Base-by-base conservation (phyloP, 352 stramenopile species). In the Peronospora belbahrii region DNA sequence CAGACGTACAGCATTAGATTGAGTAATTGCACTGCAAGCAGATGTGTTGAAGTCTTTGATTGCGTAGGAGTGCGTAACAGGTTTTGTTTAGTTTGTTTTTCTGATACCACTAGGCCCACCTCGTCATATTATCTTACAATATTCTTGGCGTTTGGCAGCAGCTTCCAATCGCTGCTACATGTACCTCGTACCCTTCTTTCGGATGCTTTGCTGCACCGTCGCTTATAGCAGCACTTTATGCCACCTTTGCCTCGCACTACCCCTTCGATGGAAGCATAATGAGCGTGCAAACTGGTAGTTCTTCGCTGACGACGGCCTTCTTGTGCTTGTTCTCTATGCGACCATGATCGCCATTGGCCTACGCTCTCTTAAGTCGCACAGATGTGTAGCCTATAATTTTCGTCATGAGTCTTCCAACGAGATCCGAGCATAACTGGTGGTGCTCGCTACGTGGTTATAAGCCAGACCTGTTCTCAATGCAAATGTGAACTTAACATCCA, bases 121-220 rank as follows among this genome's bases (percentile, higher is more conserved):
- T 37, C 27, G 20, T 35, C 37, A n/a, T 44, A 38, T 45, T 14
- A 43, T 53, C 11, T 52, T 18, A 13, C 5, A 37, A 4, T 37
- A 3, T 45, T 52, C 28, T 54, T 55, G 46, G 46, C 20, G 30
- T 37, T 42, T 42, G 18, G 39, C 23, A 65, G 57, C 57, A 65
- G 20, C 57, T 65, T 57, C 57, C 30, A 45, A 42, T 36, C 57
- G 57, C 55, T 59, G 52, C 52, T 62, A 27, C 46, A n/a, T 57
- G 7, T 52, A 47, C 42, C 40, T 50, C 46, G 52, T 46, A 50
- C 46, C 38, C 49, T 58, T 39, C 52, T 42, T 28, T 62, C 34
- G 36, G 47, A 50, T 66, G 37, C 46, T 62, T 31, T 52, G 41
- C 50, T 22, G 52, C 25, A 37, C 42, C 45, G 28, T 35, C 41